Percentiles rank a stretch among this genome's conserved stretches.
Evolutionary conservation across 108 stramenopile genomes (phyloP).

Genomic region (Pseudonitzschia multiseries): DNA sequence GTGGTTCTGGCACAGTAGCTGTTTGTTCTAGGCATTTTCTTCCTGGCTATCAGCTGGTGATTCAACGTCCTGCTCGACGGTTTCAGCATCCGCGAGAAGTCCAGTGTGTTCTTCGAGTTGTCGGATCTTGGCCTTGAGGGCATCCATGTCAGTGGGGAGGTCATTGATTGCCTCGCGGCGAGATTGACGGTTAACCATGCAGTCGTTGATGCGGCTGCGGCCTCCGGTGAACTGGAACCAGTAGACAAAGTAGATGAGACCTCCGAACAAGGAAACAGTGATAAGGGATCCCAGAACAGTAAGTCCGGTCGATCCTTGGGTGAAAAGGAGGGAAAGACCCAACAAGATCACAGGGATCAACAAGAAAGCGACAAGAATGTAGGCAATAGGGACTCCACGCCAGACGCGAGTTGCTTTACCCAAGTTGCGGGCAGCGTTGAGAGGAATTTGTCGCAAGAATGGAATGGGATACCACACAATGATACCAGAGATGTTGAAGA

Average conservation of each 20-base stretch:
- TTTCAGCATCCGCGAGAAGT: slow-evolving; percentile 17
- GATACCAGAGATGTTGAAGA: slow-evolving; percentile 85
- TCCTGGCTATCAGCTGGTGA: background rate
- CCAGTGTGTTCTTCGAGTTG: slow-evolving; percentile 49
- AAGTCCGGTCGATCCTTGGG: slow-evolving; percentile 54
- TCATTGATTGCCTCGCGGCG: slow-evolving; percentile 27
- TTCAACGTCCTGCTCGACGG: background rate
- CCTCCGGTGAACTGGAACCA: slow-evolving; percentile 55
- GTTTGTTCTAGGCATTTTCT: background rate
- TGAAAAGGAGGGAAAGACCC: slow-evolving; percentile 59
- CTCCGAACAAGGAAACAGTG: slow-evolving; percentile 37
- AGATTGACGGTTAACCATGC: slow-evolving; percentile 44
- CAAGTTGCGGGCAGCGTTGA: slow-evolving; percentile 57
- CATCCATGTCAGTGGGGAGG: slow-evolving; percentile 58
- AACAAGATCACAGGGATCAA: slow-evolving; percentile 59
- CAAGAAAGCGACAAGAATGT: slow-evolving; percentile 73
- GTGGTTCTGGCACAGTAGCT: no score
- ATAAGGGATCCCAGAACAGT: slow-evolving; percentile 67
- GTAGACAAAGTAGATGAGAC: slow-evolving; percentile 40
- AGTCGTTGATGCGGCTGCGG: slow-evolving; percentile 23
- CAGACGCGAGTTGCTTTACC: slow-evolving; percentile 62
- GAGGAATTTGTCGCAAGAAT: slow-evolving; percentile 67
- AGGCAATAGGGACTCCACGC: slow-evolving; percentile 61
- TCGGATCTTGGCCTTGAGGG: slow-evolving; percentile 39
- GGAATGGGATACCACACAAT: slow-evolving; percentile 85